Evolutionary conservation across 176 grass and related monocot species (phyloP).

Genomic region (Carex parvula): DNA sequence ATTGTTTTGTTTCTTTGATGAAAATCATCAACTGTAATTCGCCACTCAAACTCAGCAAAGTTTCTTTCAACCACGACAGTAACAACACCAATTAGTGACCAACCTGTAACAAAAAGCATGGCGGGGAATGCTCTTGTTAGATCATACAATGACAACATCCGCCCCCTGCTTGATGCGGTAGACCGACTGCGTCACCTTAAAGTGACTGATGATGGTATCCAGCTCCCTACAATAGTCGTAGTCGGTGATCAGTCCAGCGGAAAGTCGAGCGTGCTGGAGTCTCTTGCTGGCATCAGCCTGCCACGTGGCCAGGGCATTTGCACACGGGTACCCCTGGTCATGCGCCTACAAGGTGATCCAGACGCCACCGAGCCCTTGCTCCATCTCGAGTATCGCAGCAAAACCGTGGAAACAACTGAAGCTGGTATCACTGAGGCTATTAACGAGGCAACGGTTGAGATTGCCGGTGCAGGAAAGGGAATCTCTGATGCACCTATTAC

Average conservation of each 20-base stretch:
- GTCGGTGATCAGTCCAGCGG: constrained; percentile 13
- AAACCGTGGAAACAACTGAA: constrained; percentile 12
- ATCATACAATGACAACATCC: constrained; percentile 14
- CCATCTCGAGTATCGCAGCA: constrained; percentile 22
- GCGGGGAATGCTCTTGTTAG: neutral
- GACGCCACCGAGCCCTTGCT: neutral
- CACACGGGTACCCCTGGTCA: constrained; percentile 33
- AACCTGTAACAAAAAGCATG: neutral
- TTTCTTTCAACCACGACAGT: neutral
- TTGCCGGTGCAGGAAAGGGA: constrained; percentile 23
- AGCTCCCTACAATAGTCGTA: constrained; percentile 10
- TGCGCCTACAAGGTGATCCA: constrained; percentile 24
- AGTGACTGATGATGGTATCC: constrained; percentile 16
- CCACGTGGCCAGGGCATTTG: constrained; percentile 33
- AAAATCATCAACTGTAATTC: no score
- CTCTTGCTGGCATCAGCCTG: constrained; percentile 35
- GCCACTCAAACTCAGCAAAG: neutral
- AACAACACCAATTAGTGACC: neutral
- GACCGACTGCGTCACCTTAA: constrained; percentile 5
- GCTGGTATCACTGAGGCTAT: neutral
- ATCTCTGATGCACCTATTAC: constrained; percentile 23
- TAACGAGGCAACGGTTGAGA: constrained; percentile 10
- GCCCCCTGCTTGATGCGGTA: neutral
- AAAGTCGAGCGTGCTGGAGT: constrained; percentile 29
- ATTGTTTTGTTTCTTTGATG: no score